Base-by-base conservation (phyloP, 345 rosid genomes). In the Passiflora organensis region DNA sequence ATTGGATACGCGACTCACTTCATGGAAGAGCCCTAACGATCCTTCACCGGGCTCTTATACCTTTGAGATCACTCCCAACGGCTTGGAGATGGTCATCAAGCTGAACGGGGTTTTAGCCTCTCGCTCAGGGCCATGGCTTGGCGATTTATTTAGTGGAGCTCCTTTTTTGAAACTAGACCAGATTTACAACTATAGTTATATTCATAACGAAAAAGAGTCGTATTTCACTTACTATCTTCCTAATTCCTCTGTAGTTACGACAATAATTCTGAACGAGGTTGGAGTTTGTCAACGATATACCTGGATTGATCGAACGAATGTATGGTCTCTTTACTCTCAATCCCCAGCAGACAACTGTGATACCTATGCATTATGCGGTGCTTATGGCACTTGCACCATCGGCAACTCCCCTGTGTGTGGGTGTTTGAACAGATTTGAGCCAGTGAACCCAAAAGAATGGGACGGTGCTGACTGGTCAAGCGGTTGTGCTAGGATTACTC, bases 181-280 rank as follows among this genome's bases (percentile, higher is more conserved):
- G 10, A 16, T 37, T 36, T 53, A 19, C 3, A 53, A 38, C 28
- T 37, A 16, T 6, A 38, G 15, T 22, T 53, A n/a, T 37, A 23
- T 53, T 14, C 18, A 17, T 15, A 53, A 14, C 13, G 43, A 36
- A n/a, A 16, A 36, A 11, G 44, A 37, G 32, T 19, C 22, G 4
- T 53, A 53, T 44, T 53, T 36, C 57, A 53, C 57, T 37, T 53
- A 37, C 15, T 24, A 53, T 14, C 57, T 53, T 14, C 9, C 5
- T 18, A 19, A 53, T 5, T 34, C 20, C 1, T 53, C 57, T 11
- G 43, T 53, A 9, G 37, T 53, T 18, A 36, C 57, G 28, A 53
- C n/a, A 13, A 1, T 53, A 17, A 23, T 53, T 34, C 20, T 34
- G 57, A 18, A 38, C 19, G 44, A 36, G 12, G 39, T 16, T 4